Base-by-base conservation (phyloP, 441 rosid genomes). In the Isatis lusitanica region DNA sequence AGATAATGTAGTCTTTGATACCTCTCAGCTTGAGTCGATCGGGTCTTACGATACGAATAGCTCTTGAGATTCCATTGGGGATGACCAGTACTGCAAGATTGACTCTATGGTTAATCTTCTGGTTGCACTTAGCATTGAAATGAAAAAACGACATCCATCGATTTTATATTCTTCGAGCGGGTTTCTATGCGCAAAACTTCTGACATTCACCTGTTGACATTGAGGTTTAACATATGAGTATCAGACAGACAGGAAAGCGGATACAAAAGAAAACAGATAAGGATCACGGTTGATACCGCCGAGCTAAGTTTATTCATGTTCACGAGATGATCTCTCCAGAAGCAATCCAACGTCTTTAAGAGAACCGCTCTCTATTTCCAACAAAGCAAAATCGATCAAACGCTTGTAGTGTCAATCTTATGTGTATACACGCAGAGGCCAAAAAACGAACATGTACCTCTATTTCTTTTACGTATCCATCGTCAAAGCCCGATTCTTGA, bases 141-240 rank as follows among this genome's bases (percentile, higher is more conserved):
- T 94, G 85, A 92, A 94, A 84, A 92, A 94, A 26, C 96, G 86
- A 70, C 94, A 92, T 35, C 98, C 97, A 57, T 94, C 98, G 51
- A 94, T 94, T 84, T 94, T 94, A 83, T 94, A 94, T 76, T 94
- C 98, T 86, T 94, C 98, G 4, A 92, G 97, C 77, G 98, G 97
- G 83, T 94, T 92, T 74, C 97, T 86, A 80, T 92, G 97, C 59
- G 94, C 98, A 71, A 94, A 94, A 81, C 97, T 90, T 84, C 98
- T 81, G 7, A 94, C 97, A 66, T 92, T 89, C 57, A 94, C 97
- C 99, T 94, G 83, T 76, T 66, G 48, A 81, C 44, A 70, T 38
- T 30, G 31, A 38, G 30, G 46, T 64, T 66, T 43, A 16, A 39
- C 43, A 65, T 9, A 15, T 82, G 50, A 83, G 78, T 62, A 71